Evolutionary conservation across 75 land plant species (phyloP).

Genomic region (Cupressus sempervirens): DNA sequence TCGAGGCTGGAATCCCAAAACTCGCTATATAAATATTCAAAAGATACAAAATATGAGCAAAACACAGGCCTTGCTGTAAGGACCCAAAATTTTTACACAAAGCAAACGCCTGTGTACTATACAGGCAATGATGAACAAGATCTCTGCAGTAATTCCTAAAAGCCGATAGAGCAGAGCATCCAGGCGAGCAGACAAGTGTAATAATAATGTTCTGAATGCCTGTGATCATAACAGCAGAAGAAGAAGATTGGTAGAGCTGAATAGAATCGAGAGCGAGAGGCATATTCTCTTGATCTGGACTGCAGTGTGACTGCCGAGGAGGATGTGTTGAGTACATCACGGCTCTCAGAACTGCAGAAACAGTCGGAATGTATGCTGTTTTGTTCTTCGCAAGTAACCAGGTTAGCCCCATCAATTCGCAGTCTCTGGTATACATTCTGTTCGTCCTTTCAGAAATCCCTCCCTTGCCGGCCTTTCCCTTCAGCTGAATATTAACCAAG

Average conservation of each 20-base stretch:
- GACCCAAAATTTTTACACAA: neutral
- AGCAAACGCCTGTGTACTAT: neutral
- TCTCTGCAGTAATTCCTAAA: neutral
- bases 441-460: constrained; percentile 22
- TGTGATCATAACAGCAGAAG: neutral
- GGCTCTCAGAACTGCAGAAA: constrained; percentile 79
- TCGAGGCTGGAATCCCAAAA: neutral
- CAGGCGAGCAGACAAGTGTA: neutral
- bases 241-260: constrained; percentile 1
- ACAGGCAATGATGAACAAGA: neutral
- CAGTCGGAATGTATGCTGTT: constrained; percentile 78
- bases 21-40: neutral
- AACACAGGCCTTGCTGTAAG: neutral
- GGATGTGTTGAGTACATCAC: constrained; percentile 63
- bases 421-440: constrained; percentile 48
- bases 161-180: neutral
- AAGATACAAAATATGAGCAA: neutral
- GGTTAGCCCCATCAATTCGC: constrained; percentile 78
- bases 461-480: neutral
- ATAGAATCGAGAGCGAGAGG: constrained; percentile 76
- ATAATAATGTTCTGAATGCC: neutral
- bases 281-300: constrained; percentile 82
- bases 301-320: constrained; percentile 43
- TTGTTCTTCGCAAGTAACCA: constrained; percentile 78
- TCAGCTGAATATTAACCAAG: neutral